Percentiles rank a stretch among this genome's conserved stretches.
Conservation (phyloP, 352 stramenopile species). For the Peronospora farinosa region DNA sequence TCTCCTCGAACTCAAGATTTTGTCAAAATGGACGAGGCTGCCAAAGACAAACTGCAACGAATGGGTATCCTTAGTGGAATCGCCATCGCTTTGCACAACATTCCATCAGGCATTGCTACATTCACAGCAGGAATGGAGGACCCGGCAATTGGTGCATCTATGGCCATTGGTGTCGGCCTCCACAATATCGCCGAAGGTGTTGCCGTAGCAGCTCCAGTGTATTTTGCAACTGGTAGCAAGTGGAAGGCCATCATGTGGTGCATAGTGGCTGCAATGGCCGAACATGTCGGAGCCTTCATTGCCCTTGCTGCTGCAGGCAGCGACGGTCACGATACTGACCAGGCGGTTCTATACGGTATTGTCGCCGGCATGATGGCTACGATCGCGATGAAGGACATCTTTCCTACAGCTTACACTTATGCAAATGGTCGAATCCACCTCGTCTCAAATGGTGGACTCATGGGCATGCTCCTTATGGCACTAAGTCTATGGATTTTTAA, state of each 20-base stretch:
- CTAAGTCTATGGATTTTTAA: conserved; percentile 86
- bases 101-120: conserved; percentile 94
- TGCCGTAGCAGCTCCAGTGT: conserved; percentile 93
- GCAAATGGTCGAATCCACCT: conserved; percentile 73
- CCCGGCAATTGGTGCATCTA: conserved; percentile 76
- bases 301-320: conserved; percentile 62
- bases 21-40: conserved; percentile 34
- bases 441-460: conserved; percentile 63
- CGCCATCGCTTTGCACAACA: conserved; percentile 93
- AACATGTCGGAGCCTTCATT: conserved; percentile 86
- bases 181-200: conserved; percentile 97
- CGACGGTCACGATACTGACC: conserved; percentile 28
- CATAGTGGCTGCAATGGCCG: conserved; percentile 74
- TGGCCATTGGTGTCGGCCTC: conserved; percentile 91
- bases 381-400: conserved; percentile 86
- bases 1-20: conserved; percentile 23
- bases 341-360: conserved; percentile 86
- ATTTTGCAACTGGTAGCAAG: conserved; percentile 93
- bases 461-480: conserved; percentile 88
- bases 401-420: conserved; percentile 89
- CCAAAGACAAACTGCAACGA: conserved; percentile 53
- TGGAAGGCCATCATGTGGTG: conserved; percentile 84
- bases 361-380: conserved; percentile 93
- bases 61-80: conserved; percentile 86
- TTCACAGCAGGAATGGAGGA: conserved; percentile 89